A percentile compares a stretch with the other conserved stretches of the same genome.
These are phyloP conservation scores for Pseudogymnoascus sp. DNA, from an alignment of 2,329 filamentous ascomycete genomes.

Conservation along the genomic window DNA sequence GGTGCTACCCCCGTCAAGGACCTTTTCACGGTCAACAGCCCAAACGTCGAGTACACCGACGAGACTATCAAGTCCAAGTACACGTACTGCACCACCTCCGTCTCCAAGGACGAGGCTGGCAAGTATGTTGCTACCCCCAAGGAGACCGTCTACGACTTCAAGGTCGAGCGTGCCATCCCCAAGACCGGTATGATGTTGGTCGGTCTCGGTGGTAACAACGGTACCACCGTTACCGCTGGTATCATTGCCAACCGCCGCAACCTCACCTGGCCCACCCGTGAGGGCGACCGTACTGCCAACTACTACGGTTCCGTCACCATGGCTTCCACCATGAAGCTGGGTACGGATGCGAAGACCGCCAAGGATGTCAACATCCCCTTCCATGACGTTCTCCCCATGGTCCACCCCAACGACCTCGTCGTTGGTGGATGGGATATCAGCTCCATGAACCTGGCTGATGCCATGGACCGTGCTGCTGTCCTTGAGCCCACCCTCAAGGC, in stretches of 20 bases:
- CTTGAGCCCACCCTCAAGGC: slow-evolving; percentile 91
- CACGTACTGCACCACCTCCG: slow-evolving; percentile 88
- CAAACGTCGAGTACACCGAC: slow-evolving; percentile 88
- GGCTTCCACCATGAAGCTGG: slow-evolving; percentile 95
- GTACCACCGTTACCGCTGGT: slow-evolving; percentile 91
- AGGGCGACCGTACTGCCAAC: slow-evolving; percentile 78
- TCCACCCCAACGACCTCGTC: slow-evolving; percentile 90
- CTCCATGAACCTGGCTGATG: slow-evolving; percentile 74
- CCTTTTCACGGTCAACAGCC: slow-evolving; percentile 81
- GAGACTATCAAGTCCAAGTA: slow-evolving; percentile 87
- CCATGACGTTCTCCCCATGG: slow-evolving; percentile 89
- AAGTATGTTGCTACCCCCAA: slow-evolving; percentile 78
- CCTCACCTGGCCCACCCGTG: slow-evolving; percentile 87
- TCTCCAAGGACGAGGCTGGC: slow-evolving; percentile 61
- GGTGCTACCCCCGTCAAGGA: slow-evolving; percentile 46
- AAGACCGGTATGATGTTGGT: slow-evolving; percentile 97
- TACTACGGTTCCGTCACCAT: slow-evolving; percentile 98
- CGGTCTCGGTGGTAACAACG: slow-evolving; percentile 97
- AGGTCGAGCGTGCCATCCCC: slow-evolving; percentile 86
- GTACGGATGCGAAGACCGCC: slow-evolving; percentile 73
- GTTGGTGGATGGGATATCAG: slow-evolving; percentile 98
- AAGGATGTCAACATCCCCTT: slow-evolving; percentile 95
- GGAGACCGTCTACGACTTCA: slow-evolving; percentile 93
- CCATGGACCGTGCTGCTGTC: slow-evolving; percentile 94
- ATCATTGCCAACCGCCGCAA: slow-evolving; percentile 90